These are phyloP conservation scores for Kondoa subrosea DNA, from an alignment of 768 basidiomycete genomes.

Conservation along the genomic window DNA sequence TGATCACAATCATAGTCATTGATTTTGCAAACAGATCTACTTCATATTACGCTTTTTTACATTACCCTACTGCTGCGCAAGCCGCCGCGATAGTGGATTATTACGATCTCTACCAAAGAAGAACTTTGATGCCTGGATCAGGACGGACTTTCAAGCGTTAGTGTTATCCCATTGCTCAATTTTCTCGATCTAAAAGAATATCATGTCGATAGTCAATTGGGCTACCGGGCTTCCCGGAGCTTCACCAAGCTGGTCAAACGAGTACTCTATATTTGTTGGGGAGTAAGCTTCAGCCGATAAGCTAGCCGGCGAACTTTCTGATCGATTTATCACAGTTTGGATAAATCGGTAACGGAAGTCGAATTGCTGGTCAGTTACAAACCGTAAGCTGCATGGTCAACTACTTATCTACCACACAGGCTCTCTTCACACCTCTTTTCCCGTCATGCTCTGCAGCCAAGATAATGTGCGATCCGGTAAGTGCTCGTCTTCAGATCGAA, in stretches of 20 bases:
- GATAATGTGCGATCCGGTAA: constrained; percentile 20
- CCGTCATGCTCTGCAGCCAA: constrained; percentile 74
- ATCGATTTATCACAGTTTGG: constrained; percentile 36
- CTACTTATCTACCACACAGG: background rate
- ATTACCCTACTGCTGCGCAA: constrained; percentile 54
- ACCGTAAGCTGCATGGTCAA: background rate
- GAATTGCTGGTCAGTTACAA: constrained; percentile 62
- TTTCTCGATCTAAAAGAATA: background rate
- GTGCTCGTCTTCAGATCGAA: constrained; percentile 41
- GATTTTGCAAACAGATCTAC: constrained; percentile 35
- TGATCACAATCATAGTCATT: too few species aligned
- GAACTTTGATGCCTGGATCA: constrained; percentile 66
- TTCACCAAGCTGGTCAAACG: constrained; percentile 33
- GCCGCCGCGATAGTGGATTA: constrained; percentile 56
- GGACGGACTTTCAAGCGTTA: constrained; percentile 55
- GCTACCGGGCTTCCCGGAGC: constrained; percentile 27
- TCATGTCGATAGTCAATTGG: constrained; percentile 24
- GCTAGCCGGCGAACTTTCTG: background rate
- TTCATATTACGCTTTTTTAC: constrained; percentile 72
- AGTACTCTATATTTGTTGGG: constrained; percentile 87
- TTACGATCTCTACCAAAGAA: constrained; percentile 39
- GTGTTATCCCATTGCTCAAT: constrained; percentile 14
- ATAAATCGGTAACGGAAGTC: constrained; percentile 83
- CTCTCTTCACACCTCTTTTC: constrained; percentile 63
- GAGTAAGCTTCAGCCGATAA: constrained; percentile 34